Conservation (phyloP, 495 filamentous ascomycete genomes). For the Achaetomiella virescens region DNA sequence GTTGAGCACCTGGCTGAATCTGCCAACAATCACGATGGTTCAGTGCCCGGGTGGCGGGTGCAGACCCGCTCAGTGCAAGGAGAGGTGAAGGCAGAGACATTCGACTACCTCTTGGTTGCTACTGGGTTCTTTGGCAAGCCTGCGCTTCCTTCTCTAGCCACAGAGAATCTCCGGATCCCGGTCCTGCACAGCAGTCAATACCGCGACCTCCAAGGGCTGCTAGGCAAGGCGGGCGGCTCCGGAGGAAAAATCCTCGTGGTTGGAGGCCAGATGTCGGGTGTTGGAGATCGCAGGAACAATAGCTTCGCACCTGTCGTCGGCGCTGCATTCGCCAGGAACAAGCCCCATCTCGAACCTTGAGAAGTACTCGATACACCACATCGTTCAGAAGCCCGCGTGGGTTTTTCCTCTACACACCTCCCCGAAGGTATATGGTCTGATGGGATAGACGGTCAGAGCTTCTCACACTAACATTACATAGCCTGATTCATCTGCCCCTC, state of each 20-base stretch:
- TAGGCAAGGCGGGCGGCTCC: conserved; percentile 22
- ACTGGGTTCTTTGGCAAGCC: conserved; percentile 70
- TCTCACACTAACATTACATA: conserved; percentile 10
- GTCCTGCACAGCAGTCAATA: conserved; percentile 59
- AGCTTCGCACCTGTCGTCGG: conserved; percentile 62
- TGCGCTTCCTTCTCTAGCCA: conserved; percentile 43
- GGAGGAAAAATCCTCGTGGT: conserved; percentile 66
- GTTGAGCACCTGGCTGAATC: conserved; percentile 29
- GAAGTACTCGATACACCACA: conserved; percentile 55
- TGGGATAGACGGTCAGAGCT: neutral
- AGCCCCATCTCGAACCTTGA: conserved; percentile 28
- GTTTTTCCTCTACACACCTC: conserved; percentile 56
- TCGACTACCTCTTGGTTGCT: conserved; percentile 69
- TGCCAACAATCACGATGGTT: conserved; percentile 13
- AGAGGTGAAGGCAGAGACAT: conserved; percentile 33
- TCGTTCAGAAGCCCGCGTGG: conserved; percentile 67
- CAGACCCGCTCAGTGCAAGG: conserved; percentile 33
- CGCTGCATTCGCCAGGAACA: conserved; percentile 38
- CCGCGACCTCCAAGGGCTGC: conserved; percentile 33
- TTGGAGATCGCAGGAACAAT: conserved; percentile 68
- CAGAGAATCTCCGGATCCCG: conserved; percentile 28
- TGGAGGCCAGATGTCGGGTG: conserved; percentile 78
- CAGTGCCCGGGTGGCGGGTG: conserved; percentile 48
- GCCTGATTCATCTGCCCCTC: conserved; percentile 40
- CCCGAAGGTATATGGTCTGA: conserved; percentile 36